Evolutionary conservation across 2,329 filamentous ascomycete species (phyloP).

Genomic region (Botrytis fragariae): DNA sequence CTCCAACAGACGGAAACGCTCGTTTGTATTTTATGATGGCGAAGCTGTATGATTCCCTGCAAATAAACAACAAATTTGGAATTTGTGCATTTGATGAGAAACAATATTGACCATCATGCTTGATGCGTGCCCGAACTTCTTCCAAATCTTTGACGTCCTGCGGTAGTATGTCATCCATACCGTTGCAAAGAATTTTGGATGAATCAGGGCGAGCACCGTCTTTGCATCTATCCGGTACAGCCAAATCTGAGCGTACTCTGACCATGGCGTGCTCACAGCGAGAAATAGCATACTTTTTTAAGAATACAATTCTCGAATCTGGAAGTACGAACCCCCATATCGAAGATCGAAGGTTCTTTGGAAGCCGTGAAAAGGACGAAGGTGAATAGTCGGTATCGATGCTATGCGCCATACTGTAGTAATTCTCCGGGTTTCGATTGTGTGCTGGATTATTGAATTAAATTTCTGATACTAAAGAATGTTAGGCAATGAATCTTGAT

Average conservation of each 20-base stretch:
- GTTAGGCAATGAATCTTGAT: not conserved
- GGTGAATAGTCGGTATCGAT: not conserved
- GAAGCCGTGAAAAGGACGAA: not conserved
- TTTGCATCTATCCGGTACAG: not conserved
- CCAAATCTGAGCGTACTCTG: conserved; percentile 3
- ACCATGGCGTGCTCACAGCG: conserved; percentile 2
- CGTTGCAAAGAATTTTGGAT: not conserved
- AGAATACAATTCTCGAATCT: not conserved
- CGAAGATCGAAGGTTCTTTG: not conserved
- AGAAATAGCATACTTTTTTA: not conserved
- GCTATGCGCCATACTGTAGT: not conserved
- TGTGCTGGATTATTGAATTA: not conserved
- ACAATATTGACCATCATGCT: not conserved
- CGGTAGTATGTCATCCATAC: not conserved
- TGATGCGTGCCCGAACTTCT: not conserved
- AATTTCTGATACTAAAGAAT: not conserved
- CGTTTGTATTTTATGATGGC: not conserved
- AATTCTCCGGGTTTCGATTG: not conserved
- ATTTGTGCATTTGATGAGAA: not conserved
- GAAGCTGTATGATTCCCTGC: not conserved
- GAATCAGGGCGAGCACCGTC: not conserved
- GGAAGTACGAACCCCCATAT: not conserved
- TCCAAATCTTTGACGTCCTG: not conserved
- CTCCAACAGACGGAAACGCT: not conserved
- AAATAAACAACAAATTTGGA: not conserved